Evolutionary conservation across 441 rosid species (phyloP).

Genomic region (Metrosideros polymorpha): DNA sequence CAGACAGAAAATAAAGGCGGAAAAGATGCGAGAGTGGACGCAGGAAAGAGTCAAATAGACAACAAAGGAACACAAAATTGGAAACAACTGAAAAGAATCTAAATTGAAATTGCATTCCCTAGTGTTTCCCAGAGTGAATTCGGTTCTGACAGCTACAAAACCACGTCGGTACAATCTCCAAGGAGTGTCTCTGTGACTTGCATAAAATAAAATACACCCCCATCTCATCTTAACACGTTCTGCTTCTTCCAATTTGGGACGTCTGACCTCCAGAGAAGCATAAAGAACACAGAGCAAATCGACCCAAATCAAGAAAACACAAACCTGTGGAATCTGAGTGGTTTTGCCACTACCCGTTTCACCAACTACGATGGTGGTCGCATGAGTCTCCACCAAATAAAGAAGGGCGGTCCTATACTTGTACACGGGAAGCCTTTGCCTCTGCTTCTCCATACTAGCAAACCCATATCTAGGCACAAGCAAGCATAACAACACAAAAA

Average conservation of each 20-base stretch:
- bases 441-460: conserved; percentile 71
- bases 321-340: conserved; percentile 95
- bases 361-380: conserved; percentile 84
- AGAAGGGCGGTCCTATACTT: conserved; percentile 72
- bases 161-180: background rate
- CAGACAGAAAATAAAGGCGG: background rate
- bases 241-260: background rate
- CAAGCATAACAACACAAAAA: background rate
- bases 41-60: background rate
- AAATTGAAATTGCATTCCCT: background rate
- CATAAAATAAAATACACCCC: background rate
- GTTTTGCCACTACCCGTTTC: conserved; percentile 99
- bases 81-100: background rate
- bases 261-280: background rate
- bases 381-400: conserved; percentile 81
- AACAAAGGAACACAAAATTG: background rate
- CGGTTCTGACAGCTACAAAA: background rate
- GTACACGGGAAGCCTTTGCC: conserved; percentile 87
- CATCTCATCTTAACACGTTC: background rate
- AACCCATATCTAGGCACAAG: conserved; percentile 44
- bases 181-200: background rate
- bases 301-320: background rate
- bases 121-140: background rate
- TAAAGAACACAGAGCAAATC: background rate
- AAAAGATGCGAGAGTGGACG: background rate